Conservation (phyloP, 2,329 filamentous ascomycete genomes). For the Camptophora hylomeconis region DNA sequence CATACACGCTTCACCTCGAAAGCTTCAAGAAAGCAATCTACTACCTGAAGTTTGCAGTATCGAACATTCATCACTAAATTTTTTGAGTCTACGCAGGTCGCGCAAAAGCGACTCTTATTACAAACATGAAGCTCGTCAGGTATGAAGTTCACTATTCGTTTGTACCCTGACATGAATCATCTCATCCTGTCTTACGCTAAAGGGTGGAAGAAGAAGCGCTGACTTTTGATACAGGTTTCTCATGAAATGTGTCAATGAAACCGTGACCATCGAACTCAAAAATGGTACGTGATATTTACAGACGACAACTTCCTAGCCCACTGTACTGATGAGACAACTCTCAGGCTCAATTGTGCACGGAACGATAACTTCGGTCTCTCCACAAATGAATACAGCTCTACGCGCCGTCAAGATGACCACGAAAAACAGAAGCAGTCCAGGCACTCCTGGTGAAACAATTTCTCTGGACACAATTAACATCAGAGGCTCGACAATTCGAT, state of each 20-base stretch:
- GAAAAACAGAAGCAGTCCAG: slow-evolving; percentile 48
- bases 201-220: slow-evolving; percentile 1
- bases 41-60: too few relatives aligned
- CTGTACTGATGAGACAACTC: too few relatives aligned
- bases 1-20: too few relatives aligned
- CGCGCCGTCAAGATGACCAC: slow-evolving; percentile 94
- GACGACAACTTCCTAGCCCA: slow-evolving; percentile 2
- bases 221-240: slow-evolving; percentile 55
- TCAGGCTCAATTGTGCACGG: slow-evolving; percentile 94
- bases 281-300: slow-evolving; percentile 77
- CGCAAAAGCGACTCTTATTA: too few relatives aligned
- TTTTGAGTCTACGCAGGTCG: too few relatives aligned
- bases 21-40: too few relatives aligned
- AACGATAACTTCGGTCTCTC: slow-evolving; percentile 91
- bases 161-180: too few relatives aligned
- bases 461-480: slow-evolving; percentile 92
- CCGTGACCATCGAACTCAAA: slow-evolving; percentile 95
- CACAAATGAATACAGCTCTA: slow-evolving; percentile 96
- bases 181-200: too few relatives aligned
- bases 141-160: too few relatives aligned
- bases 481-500: slow-evolving; percentile 87
- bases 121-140: slow-evolving; percentile 93
- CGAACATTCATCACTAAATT: too few relatives aligned
- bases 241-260: slow-evolving; percentile 99
- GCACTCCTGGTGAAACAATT: slow-evolving; percentile 49